Percentiles rank a stretch among this genome's conserved stretches.
Conservation (phyloP, 2,329 filamentous ascomycete genomes). For the Arthrobotrys megalospora region DNA sequence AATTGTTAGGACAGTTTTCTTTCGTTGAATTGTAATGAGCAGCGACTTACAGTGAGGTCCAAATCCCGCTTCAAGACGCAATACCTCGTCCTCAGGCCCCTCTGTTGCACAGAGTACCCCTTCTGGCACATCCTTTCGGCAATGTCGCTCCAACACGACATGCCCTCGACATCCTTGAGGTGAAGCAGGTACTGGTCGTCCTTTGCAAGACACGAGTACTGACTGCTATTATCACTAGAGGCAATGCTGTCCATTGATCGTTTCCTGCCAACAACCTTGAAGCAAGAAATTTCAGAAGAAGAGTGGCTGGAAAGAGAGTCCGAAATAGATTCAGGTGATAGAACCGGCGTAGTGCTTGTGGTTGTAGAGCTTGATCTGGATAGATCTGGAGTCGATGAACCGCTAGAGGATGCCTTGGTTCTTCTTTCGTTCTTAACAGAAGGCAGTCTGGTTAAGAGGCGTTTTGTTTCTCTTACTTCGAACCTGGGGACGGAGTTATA, state of each 20-base stretch:
- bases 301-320: constrained; percentile 42
- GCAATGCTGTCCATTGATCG: constrained; percentile 59
- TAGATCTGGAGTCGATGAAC: constrained; percentile 56
- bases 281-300: constrained; percentile 53
- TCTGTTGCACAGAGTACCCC: constrained; percentile 47
- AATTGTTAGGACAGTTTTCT: constrained; percentile 11
- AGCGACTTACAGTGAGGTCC: constrained; percentile 45
- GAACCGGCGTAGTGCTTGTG: constrained; percentile 50
- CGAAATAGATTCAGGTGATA: constrained; percentile 47
- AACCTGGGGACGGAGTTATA: constrained; percentile 52
- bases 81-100: constrained; percentile 57
- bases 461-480: constrained; percentile 45
- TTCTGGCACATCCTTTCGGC: constrained; percentile 52
- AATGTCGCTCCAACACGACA: constrained; percentile 57
- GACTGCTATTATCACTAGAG: constrained; percentile 59
- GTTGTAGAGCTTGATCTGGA: constrained; percentile 57
- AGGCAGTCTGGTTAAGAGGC: constrained; percentile 51
- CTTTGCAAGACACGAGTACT: constrained; percentile 57
- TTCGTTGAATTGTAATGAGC: background rate
- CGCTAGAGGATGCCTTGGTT: constrained; percentile 42
- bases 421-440: constrained; percentile 58
- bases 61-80: constrained; percentile 59
- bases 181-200: constrained; percentile 58
- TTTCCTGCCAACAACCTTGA: constrained; percentile 55
- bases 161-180: constrained; percentile 56